A percentile compares a stretch with the other conserved stretches of the same genome.
Evolutionary conservation across 352 stramenopile genomes (phyloP).

Genomic region (Blastocystis sp.): DNA sequence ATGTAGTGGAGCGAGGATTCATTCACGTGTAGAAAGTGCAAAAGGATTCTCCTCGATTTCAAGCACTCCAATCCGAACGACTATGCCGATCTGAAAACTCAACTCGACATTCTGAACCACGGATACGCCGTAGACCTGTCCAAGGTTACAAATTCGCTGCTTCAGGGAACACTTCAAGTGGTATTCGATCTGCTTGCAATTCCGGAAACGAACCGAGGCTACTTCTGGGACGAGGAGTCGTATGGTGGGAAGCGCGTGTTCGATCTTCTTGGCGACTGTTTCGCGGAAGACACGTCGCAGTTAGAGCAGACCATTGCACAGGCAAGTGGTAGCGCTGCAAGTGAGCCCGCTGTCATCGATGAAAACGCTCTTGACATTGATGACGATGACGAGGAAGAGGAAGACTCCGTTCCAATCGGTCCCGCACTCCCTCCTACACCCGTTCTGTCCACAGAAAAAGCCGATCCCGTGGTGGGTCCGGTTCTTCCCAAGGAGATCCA

Average conservation of each 20-base stretch:
- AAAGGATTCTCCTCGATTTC: slow-evolving; percentile 27
- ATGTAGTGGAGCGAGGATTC: neutral
- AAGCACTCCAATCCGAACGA: neutral
- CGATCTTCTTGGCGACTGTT: slow-evolving; percentile 1
- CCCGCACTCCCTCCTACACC: slow-evolving; percentile 9
- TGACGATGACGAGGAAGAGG: slow-evolving; percentile 2
- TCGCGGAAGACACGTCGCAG: neutral
- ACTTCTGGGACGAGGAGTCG: slow-evolving; percentile 6
- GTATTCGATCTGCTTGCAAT: neutral
- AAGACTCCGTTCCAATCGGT: neutral
- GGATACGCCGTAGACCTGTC: slow-evolving; percentile 15
- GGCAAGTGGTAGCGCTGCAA: neutral
- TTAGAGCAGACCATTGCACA: neutral
- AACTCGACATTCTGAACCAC: slow-evolving; percentile 10
- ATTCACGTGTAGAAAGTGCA: slow-evolving; percentile 6
- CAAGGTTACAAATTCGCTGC: slow-evolving; percentile 31
- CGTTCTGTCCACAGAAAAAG: neutral
- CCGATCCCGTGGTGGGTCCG: neutral
- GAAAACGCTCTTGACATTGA: neutral
- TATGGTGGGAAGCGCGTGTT: neutral
- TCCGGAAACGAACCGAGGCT: slow-evolving; percentile 27
- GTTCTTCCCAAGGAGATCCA: slow-evolving; percentile 11
- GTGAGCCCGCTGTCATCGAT: neutral
- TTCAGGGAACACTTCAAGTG: slow-evolving; percentile 41
- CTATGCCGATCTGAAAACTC: neutral